Conservation (phyloP, 441 rosid species). For the Aquilaria agallochum region DNA sequence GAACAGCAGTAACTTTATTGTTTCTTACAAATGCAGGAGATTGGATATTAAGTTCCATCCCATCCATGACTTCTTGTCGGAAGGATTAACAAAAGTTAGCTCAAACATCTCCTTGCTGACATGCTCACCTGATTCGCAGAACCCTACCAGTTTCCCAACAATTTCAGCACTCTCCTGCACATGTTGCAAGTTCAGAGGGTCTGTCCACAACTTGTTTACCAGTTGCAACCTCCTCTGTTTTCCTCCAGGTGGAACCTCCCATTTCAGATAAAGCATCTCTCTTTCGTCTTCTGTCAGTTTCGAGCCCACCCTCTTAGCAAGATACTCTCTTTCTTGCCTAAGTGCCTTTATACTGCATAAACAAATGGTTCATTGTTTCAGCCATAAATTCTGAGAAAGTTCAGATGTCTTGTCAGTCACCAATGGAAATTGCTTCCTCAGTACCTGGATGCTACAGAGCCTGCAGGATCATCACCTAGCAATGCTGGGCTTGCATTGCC, state of each 20-base stretch:
- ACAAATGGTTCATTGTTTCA: too few species aligned
- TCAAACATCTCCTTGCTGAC: slow-evolving; percentile 91
- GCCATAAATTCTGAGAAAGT: too few species aligned
- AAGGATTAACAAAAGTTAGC: slow-evolving; percentile 63
- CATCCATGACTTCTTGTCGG: slow-evolving; percentile 84
- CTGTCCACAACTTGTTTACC: slow-evolving; percentile 84
- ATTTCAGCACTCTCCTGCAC: slow-evolving; percentile 72
- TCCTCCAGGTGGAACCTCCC: slow-evolving; percentile 83
- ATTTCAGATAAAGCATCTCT: slow-evolving; percentile 63
- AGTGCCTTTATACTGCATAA: slow-evolving; percentile 66
- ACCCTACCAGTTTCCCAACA: slow-evolving; percentile 83
- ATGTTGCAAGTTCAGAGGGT: slow-evolving; percentile 69
- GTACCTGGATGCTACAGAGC: slow-evolving; percentile 82
- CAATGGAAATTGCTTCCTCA: background rate
- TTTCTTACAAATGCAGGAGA: slow-evolving; percentile 50
- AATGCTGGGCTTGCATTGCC: slow-evolving; percentile 97
- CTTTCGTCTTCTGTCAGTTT: slow-evolving; percentile 76
- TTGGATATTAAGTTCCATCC: slow-evolving; percentile 89
- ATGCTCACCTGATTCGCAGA: slow-evolving; percentile 71
- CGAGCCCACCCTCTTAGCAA: slow-evolving; percentile 73
- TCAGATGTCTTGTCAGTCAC: background rate
- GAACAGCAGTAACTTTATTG: background rate
- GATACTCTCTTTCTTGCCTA: slow-evolving; percentile 79
- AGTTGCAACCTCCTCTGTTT: slow-evolving; percentile 84
- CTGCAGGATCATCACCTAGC: slow-evolving; percentile 83